These are phyloP conservation scores for Hymenotorrendiella dingleyae DNA, from an alignment of 2,329 filamentous ascomycete species.

Conservation along the genomic window DNA sequence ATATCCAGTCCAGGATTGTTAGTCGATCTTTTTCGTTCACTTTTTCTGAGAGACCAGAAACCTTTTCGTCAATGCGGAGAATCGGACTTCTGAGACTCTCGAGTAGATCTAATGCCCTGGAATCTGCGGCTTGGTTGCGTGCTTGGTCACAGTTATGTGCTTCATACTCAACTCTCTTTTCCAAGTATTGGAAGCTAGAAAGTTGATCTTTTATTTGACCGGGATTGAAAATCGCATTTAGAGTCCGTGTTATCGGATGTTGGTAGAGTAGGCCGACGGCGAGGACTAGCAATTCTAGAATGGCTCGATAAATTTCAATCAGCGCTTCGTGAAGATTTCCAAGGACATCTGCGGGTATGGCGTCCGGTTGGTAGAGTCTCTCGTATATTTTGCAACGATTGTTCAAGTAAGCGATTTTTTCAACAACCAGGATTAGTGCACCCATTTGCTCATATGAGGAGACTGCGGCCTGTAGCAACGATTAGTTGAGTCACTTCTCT, in stretches of 20 bases:
- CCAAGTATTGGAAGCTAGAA: neutral
- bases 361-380: constrained; percentile 13
- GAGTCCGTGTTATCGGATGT: constrained; percentile 7
- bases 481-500: too few relatives aligned
- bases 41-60: constrained; percentile 13
- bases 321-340: constrained; percentile 11
- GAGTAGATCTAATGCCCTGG: neutral
- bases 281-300: constrained; percentile 18
- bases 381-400: constrained; percentile 20
- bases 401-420: constrained; percentile 17
- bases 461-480: constrained; percentile 4
- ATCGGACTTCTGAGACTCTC: constrained; percentile 11
- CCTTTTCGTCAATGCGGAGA: constrained; percentile 12
- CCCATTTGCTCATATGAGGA: constrained; percentile 14
- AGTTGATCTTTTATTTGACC: too few relatives aligned
- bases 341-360: neutral
- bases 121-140: neutral
- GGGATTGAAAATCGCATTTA: constrained; percentile 10
- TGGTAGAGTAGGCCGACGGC: constrained; percentile 6
- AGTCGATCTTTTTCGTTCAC: constrained; percentile 9
- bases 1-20: constrained; percentile 25
- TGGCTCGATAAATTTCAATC: constrained; percentile 15
- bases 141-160: neutral
- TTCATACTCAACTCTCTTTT: neutral
- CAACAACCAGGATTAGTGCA: constrained; percentile 12